Evolutionary conservation across 2,329 filamentous ascomycete genomes (phyloP), one percentile per base, ranked within the genome.

Genomic region (Microdochium paspali): DNA sequence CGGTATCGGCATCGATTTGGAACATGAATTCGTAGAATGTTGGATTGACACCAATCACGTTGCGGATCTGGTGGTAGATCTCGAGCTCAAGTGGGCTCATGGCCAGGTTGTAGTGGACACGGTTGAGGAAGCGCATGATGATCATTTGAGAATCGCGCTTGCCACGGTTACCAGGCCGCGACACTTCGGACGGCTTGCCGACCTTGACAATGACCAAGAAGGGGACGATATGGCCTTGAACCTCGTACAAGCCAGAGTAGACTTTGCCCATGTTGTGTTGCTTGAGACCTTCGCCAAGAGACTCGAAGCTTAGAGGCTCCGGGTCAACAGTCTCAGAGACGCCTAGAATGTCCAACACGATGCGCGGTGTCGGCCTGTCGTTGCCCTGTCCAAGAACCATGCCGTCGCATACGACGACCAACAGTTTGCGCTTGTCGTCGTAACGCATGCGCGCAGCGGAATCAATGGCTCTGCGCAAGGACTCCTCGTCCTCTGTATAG

Each of bases 351-450:
- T 98, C 93, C 47, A 98, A 77, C 23, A 98, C 90, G 55, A 98
- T 98, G 51, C 90, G 83, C 40, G 93, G 93, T 1, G 93, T 98
- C 6, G 93, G 89, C 51, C 90, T 81, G 64, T 98, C 93, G 67
- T 98, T 98, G 61, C 93, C 93, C 70, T 96, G 90, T 59, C 93
- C 93, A 55, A 98, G 94, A 72, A 98, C 98, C 91, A 98, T 97
- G 68, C 93, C 93, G 61, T 98, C 93, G 60, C 93, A 98, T 53
- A 98, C 76, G 51, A 98, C 77, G 54, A 95, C 82, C 24, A 98
- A 74, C 12, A 98, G 77, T 73, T 98, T 98, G 61, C 93, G 88
- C 73, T 98, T 98, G 64, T 98, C 91, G 60, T 98, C 93, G 62
- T 98, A 98, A 55, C 83, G 84, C 90, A 96, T 96, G 51, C 90